These are phyloP conservation scores for Ustilago nuda DNA, from an alignment of 1,284 basidiomycete genomes.

Conservation along the genomic window DNA sequence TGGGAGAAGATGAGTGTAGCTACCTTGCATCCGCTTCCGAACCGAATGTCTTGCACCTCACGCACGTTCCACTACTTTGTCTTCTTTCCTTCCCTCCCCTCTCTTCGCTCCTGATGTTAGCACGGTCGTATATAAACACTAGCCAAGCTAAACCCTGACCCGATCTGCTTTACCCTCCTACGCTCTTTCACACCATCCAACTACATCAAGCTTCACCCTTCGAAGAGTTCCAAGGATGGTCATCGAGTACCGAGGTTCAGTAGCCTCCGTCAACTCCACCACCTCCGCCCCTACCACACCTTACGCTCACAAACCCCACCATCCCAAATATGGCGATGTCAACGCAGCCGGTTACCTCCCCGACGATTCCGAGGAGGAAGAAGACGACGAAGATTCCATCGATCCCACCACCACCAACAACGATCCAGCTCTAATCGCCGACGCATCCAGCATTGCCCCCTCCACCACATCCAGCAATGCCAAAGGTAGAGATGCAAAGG, in stretches of 20 bases:
- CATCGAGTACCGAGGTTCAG: slow-evolving; percentile 24
- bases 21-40: neutral
- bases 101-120: neutral
- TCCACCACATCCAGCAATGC: slow-evolving; percentile 13
- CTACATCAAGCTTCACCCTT: neutral
- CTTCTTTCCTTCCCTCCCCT: neutral
- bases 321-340: slow-evolving; percentile 57
- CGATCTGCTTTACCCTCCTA: neutral
- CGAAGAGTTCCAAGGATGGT: slow-evolving; percentile 10
- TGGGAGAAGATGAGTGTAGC: neutral
- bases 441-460: slow-evolving; percentile 11
- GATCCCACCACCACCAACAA: neutral
- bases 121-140: neutral
- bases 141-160: neutral
- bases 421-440: neutral
- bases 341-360: slow-evolving; percentile 43
- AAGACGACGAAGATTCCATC: slow-evolving; percentile 5
- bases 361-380: slow-evolving; percentile 36
- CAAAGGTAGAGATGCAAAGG: slow-evolving; percentile 35
- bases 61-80: neutral
- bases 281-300: neutral
- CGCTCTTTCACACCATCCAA: neutral
- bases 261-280: slow-evolving; percentile 17
- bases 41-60: neutral
- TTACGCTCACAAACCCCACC: slow-evolving; percentile 43